These are phyloP conservation scores for Ascochyta viciae-villosae DNA, from an alignment of 2,329 filamentous ascomycete species.

Conservation along the genomic window DNA sequence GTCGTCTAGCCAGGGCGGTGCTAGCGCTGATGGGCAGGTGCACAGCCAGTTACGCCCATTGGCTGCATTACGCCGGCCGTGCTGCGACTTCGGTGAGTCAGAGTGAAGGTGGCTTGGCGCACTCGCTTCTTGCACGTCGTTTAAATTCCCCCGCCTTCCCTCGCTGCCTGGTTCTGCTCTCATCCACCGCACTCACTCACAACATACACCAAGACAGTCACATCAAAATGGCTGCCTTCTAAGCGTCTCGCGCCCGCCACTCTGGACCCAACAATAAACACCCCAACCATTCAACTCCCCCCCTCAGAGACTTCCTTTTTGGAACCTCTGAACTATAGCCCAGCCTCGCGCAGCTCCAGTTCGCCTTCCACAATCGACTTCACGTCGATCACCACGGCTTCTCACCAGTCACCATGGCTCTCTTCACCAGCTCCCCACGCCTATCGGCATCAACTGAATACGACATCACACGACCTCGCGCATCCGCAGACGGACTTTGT, in stretches of 20 bases:
- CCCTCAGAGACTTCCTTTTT: slow-evolving; percentile 50
- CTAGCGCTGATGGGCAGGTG: slow-evolving; percentile 13
- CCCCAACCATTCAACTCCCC: slow-evolving; percentile 35
- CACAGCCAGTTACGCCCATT: slow-evolving; percentile 8
- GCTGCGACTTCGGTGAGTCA: slow-evolving; percentile 25
- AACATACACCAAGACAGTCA: slow-evolving; percentile 41
- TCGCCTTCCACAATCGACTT: slow-evolving; percentile 68
- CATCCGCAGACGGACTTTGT: slow-evolving; percentile 75
- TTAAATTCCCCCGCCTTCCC: slow-evolving; percentile 36
- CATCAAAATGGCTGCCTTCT: slow-evolving; percentile 49
- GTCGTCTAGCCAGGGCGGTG: not conserved
- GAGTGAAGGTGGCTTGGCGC: slow-evolving; percentile 22
- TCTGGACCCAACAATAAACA: slow-evolving; percentile 38
- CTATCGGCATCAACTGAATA: slow-evolving; percentile 58
- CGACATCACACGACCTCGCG: slow-evolving; percentile 52
- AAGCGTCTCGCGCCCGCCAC: slow-evolving; percentile 41
- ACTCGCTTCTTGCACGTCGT: slow-evolving; percentile 28
- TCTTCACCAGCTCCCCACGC: slow-evolving; percentile 66
- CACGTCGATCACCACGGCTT: slow-evolving; percentile 83
- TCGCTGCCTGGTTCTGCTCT: slow-evolving; percentile 43
- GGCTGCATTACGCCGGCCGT: slow-evolving; percentile 3
- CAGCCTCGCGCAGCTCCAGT: slow-evolving; percentile 66
- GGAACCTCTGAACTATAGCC: slow-evolving; percentile 70
- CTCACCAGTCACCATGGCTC: slow-evolving; percentile 76
- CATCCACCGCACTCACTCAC: slow-evolving; percentile 31